Percentiles rank a stretch among this genome's conserved stretches.
These are phyloP conservation scores for Candida michaelii DNA, from an alignment of 805 yeast genomes.

Conservation along the genomic window DNA sequence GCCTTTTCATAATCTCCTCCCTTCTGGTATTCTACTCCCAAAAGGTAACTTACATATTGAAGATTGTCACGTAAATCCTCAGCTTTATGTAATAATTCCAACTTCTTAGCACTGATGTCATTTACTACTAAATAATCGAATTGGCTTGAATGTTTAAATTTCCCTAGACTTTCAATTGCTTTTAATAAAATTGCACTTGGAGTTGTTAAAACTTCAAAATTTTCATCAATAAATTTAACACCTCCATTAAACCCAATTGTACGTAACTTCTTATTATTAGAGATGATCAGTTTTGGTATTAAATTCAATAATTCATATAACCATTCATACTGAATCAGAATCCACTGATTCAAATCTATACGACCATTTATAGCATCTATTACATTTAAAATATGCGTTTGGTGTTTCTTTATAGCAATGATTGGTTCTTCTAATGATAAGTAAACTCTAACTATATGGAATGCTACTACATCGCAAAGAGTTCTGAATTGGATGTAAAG, in stretches of 20 bases:
- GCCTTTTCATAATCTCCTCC: slow-evolving; percentile 18
- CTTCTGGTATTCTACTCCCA: slow-evolving; percentile 39
- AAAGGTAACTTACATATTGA: slow-evolving; percentile 6
- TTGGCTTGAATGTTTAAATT: slow-evolving; percentile 1
- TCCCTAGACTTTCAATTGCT: neutral
- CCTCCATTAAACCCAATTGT: slow-evolving; percentile 33
- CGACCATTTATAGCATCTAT: slow-evolving; percentile 7
- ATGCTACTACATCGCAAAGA: slow-evolving; percentile 58
- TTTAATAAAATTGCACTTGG: slow-evolving; percentile 29
- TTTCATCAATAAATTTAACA: slow-evolving; percentile 24
- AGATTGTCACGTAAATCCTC: neutral
- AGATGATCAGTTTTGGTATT: slow-evolving; percentile 45
- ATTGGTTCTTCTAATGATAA: slow-evolving; percentile 59
- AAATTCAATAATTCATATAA: slow-evolving; percentile 55
- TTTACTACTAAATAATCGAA: slow-evolving; percentile 10
- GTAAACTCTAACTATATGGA: slow-evolving; percentile 62
- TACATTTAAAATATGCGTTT: slow-evolving; percentile 59
- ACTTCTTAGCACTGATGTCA: slow-evolving; percentile 3
- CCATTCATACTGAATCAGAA: slow-evolving; percentile 62
- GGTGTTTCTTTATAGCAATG: slow-evolving; percentile 62
- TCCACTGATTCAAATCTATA: slow-evolving; percentile 44
- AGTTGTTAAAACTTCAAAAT: slow-evolving; percentile 25
- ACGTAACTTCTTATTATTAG: slow-evolving; percentile 13
- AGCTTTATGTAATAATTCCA: slow-evolving; percentile 11
- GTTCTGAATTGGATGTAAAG: slow-evolving; percentile 38